Base-by-base conservation (phyloP, 495 filamentous ascomycete genomes). In the Penicillium arizonense region DNA sequence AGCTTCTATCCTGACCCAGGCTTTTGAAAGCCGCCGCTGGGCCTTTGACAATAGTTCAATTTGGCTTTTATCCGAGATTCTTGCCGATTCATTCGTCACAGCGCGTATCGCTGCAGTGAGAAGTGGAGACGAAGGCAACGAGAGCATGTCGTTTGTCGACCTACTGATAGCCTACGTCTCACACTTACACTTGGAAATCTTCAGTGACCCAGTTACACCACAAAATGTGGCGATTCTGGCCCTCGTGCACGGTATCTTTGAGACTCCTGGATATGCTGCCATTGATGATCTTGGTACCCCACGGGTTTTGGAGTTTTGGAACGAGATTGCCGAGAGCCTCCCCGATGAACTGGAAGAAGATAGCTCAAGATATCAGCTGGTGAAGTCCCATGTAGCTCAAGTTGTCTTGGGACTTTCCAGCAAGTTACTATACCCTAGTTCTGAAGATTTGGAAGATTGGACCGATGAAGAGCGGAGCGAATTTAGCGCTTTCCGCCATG, bases 281-380 rank as follows among this genome's bases (percentile, higher is more conserved):
- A 82, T 82, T 21, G 89, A 95, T 13, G 90, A 97, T 59, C 74
- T 78, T 38, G 83, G 95, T 36, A 90, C 89, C 37, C 80, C 87
- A 3, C 80, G 83, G 4, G 84, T 86, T 3, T 74, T 96, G 24
- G 89, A 96, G 55, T 96, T 93, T 70, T 96, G 92, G 91, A 87
- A 78, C 10, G 76, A 73, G 24, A 71, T 68, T 43, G 75, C 74
- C 0, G 75, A 78, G 35, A 63, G 61, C 21, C 50, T 75, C 3
- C 64, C 69, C 20, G 70, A 71, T 33, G 54, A 62, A 26, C 16
- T 73, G n/a, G 58, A 70, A 3, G 20, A 59, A 10, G 65, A 64
- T 26, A 60, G 70, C 10, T 53, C 58, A 11, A 43, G 44, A 39
- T 61, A 56, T 48, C 40, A 57, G 28, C 46, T 59, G 21, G 68